Evolutionary conservation across 1,284 basidiomycete species (phyloP).

Genomic region (Crepidotus sp.): DNA sequence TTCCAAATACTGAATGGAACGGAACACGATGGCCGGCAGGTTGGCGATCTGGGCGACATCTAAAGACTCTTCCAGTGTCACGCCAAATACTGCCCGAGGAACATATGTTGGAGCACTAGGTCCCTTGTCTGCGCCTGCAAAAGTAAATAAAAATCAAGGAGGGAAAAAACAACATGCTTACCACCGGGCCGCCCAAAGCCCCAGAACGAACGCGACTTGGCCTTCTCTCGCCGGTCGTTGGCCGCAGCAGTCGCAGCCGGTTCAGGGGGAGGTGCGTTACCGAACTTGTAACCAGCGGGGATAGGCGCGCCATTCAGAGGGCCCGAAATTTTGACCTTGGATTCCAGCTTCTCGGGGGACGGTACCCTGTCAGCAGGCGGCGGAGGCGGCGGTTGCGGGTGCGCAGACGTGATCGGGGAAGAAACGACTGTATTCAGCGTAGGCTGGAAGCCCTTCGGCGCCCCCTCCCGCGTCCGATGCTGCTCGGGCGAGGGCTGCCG

Average conservation of each 20-base stretch:
- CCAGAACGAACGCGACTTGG: constrained; percentile 86
- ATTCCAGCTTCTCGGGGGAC: constrained; percentile 47
- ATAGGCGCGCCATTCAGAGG: constrained; percentile 82
- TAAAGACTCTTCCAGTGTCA: constrained; percentile 81
- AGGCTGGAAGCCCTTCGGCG: constrained; percentile 50
- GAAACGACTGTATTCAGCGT: constrained; percentile 39
- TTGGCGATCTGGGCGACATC: constrained; percentile 83
- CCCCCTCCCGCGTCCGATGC: constrained; percentile 41
- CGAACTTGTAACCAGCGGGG: constrained; percentile 85
- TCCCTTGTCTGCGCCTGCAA: constrained; percentile 29
- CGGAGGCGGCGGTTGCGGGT: constrained; percentile 15
- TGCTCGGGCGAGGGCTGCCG: constrained; percentile 48
- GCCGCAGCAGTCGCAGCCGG: constrained; percentile 31
- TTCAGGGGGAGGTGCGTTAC: constrained; percentile 40
- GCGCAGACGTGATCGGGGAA: constrained; percentile 33
- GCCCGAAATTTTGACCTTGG: constrained; percentile 80
- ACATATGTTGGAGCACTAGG: constrained; percentile 31
- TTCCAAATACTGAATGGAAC: constrained; percentile 87
- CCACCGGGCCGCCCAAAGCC: constrained; percentile 56
- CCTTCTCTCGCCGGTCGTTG: constrained; percentile 74
- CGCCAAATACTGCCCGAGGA: constrained; percentile 81
- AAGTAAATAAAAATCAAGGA: constrained; percentile 11
- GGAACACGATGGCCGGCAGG: constrained; percentile 90
- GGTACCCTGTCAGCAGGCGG: constrained; percentile 38
- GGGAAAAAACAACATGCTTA: constrained; percentile 17